Conservation (phyloP, 2,329 filamentous ascomycete genomes). For the Pseudogymnoascus pannorum region DNA sequence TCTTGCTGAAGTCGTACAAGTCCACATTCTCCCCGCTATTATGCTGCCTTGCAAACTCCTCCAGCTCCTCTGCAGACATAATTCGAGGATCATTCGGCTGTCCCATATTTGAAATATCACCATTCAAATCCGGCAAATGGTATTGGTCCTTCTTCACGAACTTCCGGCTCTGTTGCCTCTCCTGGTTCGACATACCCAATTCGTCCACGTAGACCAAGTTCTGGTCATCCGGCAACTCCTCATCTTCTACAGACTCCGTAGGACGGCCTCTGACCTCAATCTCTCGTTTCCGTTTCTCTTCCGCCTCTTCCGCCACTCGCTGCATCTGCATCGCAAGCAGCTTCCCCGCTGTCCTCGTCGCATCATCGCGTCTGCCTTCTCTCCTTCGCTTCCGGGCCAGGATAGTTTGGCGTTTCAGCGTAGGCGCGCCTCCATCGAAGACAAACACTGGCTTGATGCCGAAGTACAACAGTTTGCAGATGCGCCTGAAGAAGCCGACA, state of each 20-base stretch:
- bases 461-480: conserved; percentile 95
- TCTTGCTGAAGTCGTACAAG: conserved; percentile 95
- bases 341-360: conserved; percentile 82
- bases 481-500: conserved; percentile 94
- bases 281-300: conserved; percentile 49
- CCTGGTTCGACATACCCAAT: conserved; percentile 68
- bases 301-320: conserved; percentile 78
- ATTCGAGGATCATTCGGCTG: conserved; percentile 87
- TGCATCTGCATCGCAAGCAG: conserved; percentile 92
- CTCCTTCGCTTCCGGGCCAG: conserved; percentile 67
- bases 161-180: conserved; percentile 64
- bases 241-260: conserved; percentile 49
- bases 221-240: conserved; percentile 58
- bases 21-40: conserved; percentile 86
- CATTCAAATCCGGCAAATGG: conserved; percentile 79
- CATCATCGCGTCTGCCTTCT: conserved; percentile 89
- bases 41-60: conserved; percentile 90
- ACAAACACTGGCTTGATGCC: conserved; percentile 96
- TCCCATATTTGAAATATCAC: conserved; percentile 76
- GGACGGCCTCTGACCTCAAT: conserved; percentile 33
- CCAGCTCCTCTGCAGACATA: conserved; percentile 90
- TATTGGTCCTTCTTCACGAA: conserved; percentile 94
- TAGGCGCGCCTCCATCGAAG: conserved; percentile 90
- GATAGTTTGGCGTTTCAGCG: conserved; percentile 87
- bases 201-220: conserved; percentile 89